A percentile compares a stretch with the other conserved stretches of the same genome.
Evolutionary conservation across 2,329 filamentous ascomycete genomes (phyloP).

Genomic region (Calycina herbarum): DNA sequence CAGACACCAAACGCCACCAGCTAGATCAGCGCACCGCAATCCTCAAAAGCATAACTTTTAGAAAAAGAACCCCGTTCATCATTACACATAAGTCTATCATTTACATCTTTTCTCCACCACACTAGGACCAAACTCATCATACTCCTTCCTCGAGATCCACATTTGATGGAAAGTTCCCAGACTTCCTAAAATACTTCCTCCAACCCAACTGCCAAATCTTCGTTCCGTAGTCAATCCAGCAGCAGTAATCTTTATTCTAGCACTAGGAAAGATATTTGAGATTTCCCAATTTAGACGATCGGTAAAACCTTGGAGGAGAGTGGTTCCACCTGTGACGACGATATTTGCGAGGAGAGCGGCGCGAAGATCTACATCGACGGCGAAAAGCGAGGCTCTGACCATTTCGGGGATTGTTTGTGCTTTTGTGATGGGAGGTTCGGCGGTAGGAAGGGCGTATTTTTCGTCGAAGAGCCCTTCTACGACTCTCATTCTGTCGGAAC

Average conservation of each 20-base stretch:
- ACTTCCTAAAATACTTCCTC: constrained; percentile 92
- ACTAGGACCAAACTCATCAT: constrained; percentile 86
- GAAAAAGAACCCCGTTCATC: constrained; percentile 7
- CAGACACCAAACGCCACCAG: constrained; percentile 30
- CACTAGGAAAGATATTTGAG: constrained; percentile 75
- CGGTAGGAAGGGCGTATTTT: constrained; percentile 62
- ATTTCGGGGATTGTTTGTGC: constrained; percentile 81
- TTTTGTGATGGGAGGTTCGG: constrained; percentile 54
- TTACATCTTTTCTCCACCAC: constrained; percentile 98
- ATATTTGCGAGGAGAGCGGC: constrained; percentile 83
- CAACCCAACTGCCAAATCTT: constrained; percentile 92
- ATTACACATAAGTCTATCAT: constrained; percentile 44
- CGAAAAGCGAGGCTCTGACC: constrained; percentile 72
- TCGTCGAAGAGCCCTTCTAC: constrained; percentile 92
- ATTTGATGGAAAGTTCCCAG: constrained; percentile 98
- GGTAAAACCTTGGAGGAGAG: constrained; percentile 85
- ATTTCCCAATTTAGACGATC: constrained; percentile 88
- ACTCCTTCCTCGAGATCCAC: constrained; percentile 98
- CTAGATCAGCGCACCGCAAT: constrained; percentile 19
- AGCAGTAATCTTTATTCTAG: constrained; percentile 84
- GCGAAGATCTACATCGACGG: constrained; percentile 86
- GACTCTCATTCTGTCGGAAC: constrained; percentile 80
- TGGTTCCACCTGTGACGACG: constrained; percentile 87
- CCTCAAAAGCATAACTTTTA: constrained; percentile 15
- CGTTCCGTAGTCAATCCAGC: constrained; percentile 84